Conservation (phyloP, 352 stramenopile species). For the Globisporangium middletonii region DNA sequence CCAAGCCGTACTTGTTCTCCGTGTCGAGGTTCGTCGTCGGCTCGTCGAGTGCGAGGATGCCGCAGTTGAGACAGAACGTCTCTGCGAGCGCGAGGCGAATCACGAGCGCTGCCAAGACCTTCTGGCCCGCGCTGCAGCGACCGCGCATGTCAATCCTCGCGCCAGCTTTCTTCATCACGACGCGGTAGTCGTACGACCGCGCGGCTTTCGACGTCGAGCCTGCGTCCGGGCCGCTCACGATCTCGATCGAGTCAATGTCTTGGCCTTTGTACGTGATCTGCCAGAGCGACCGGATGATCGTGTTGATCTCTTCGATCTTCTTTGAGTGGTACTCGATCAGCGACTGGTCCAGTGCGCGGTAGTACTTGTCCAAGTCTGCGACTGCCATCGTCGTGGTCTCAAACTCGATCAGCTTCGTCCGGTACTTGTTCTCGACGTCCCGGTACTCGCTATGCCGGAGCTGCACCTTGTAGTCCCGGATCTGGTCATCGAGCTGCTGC, state of each 20-base stretch:
- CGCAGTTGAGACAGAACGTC: constrained; percentile 98
- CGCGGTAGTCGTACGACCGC: constrained; percentile 97
- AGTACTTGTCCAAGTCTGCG: constrained; percentile 97
- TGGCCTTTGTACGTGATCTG: constrained; percentile 98
- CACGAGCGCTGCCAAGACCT: constrained; percentile 93
- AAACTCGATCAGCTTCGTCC: constrained; percentile 93
- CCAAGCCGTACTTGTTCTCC: constrained; percentile 94
- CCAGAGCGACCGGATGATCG: constrained; percentile 98
- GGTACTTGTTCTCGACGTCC: constrained; percentile 92
- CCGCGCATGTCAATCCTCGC: constrained; percentile 98
- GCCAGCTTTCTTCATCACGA: constrained; percentile 98
- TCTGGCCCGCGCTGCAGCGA: constrained; percentile 98
- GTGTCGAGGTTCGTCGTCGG: constrained; percentile 98
- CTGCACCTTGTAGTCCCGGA: constrained; percentile 61
- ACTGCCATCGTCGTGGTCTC: constrained; percentile 96
- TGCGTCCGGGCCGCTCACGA: constrained; percentile 91
- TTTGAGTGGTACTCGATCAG: constrained; percentile 97
- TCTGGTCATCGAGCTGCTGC: constrained; percentile 41
- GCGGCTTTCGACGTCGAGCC: constrained; percentile 33
- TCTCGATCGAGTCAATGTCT: constrained; percentile 99
- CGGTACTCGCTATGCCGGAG: constrained; percentile 74
- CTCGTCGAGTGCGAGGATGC: constrained; percentile 98
- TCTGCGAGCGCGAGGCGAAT: constrained; percentile 98
- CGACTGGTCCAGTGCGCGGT: constrained; percentile 92
- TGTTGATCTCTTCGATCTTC: constrained; percentile 99